Evolutionary conservation across 2,329 filamentous ascomycete species (phyloP), one percentile per base, ranked within the genome.

Genomic region (Calonectria honghensis): DNA sequence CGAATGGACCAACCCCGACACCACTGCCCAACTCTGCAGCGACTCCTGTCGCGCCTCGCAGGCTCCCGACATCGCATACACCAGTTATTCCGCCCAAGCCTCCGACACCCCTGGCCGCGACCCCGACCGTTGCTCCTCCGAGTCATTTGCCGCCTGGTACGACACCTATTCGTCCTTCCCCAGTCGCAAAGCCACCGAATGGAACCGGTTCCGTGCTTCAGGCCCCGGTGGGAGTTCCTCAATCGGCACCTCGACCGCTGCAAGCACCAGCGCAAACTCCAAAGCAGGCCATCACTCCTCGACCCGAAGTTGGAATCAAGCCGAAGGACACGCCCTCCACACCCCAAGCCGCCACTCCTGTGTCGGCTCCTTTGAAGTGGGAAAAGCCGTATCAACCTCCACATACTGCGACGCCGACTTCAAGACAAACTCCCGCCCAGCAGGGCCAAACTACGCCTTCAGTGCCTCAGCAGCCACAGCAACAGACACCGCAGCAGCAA

Each of bases 331-430:
- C 74, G 3, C 72, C 73, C n/a, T 70, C 76, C 24, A 69, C 79
- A 7, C 72, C 79, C n/a, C 81, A 80, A 52, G 66, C 77, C 37
- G 31, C 75, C 4, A 76, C 80, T 9, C 79, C 81, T 39, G 76
- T 77, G 48, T 78, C 79, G 29, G 81, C 81, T 9, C 73, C 79
- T 45, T 73, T 86, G 24, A 87, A 86, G 70, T 87, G 85, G 85
- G 85, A 87, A 77, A 86, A 85, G 77, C 85, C 86, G 14, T 86
- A 86, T 73, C 85, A 86, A 70, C 85, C 85, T 52, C 81, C 81
- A 3, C 80, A 81, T 14, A 32, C 78, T 54, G 81, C 80, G 29
- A 75, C 79, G 10, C 80, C 81, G 7, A 73, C 79, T 27, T 70
- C 80, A 41, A 78, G 81, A 14, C 82, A 80, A 27, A 79, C 81